phyloP scores from a whole-genome alignment of 805 yeast genomes.

The Lachancea sp. region DNA sequence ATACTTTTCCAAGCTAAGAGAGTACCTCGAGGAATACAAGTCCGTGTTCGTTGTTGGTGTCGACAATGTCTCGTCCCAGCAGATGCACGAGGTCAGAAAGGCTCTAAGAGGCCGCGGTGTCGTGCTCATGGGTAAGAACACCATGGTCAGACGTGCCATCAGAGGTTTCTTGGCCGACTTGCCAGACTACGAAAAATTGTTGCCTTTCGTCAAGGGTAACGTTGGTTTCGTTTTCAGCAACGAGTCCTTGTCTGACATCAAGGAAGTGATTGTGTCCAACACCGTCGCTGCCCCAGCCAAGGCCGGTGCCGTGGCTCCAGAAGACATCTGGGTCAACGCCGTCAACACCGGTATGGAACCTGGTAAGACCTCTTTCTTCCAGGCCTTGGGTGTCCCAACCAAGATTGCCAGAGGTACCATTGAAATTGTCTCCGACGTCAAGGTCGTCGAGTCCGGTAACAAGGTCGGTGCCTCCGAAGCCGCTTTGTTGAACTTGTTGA shows the following conservation, averaged over 20 bases:
- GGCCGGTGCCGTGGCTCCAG: conserved; percentile 99
- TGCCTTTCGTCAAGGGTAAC: conserved; percentile 95
- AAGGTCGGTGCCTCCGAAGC: conserved; percentile 99
- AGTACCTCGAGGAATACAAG: conserved; percentile 92
- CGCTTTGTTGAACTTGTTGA: conserved; percentile 94
- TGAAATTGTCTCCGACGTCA: conserved; percentile 96
- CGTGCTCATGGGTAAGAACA: conserved; percentile 99
- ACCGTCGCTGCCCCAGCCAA: conserved; percentile 99
- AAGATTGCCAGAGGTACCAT: conserved; percentile 99
- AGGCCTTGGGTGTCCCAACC: conserved; percentile 99
- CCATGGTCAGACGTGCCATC: conserved; percentile 99
- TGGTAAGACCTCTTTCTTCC: conserved; percentile 99
- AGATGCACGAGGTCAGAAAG: conserved; percentile 99
- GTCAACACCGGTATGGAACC: conserved; percentile 99
- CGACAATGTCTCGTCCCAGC: conserved; percentile 99
- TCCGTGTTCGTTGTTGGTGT: conserved; percentile 98
- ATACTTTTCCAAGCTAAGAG: conserved; percentile 93
- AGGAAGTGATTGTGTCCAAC: conserved; percentile 83
- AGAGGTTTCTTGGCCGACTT: conserved; percentile 89
- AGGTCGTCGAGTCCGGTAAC: conserved; percentile 79
- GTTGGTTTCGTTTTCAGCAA: conserved; percentile 99
- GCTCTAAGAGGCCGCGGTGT: conserved; percentile 91
- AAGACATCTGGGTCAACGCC: conserved; percentile 95
- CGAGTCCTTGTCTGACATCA: conserved; percentile 83
- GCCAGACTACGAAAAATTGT: conserved; percentile 92